Base-by-base conservation (phyloP, 352 stramenopile species). In the Phytophthora sp. region DNA sequence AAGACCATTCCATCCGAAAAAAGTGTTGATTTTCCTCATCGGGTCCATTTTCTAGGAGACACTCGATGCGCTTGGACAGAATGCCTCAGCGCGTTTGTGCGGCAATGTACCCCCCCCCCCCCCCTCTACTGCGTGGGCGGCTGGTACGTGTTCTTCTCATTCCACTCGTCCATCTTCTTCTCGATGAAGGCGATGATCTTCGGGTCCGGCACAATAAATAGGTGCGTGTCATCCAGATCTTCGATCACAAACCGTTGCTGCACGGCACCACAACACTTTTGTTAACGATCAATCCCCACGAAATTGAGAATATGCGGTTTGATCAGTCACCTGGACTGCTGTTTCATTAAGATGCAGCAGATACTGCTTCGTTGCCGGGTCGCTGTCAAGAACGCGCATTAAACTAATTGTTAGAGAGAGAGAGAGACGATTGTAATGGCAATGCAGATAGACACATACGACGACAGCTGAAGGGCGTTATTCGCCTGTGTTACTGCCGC, bases 111-210 rank as follows among this genome's bases (percentile, higher is more conserved):
- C n/a, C n/a, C n/a, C n/a, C n/a, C n/a, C n/a, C 29, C 26, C 45
- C 21, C n/a, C 26, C 15, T 7, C 26, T 77, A 77, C 33, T 72
- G 79, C 4, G 86, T 93, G 15, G 86, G 84, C 24, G 81, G 77
- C 62, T 95, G 86, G 74, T 95, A 95, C 35, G 86, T 95, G 70
- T 95, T 95, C 63, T 85, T 89, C 57, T 95, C 84, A 65, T 95
- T 95, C 86, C 86, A 95, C 62, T 95, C 84, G 73, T 95, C 86
- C 80, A 95, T 92, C 76, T 93, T 95, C 71, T 91, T 90, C 60
- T 95, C 82, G 55, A 95, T 95, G 53, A 93, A 93, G 41, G 72
- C 74, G 54, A 95, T 88, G 45, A 95, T 77, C 57, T 90, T 90
- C 16, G 80, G 81, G 41, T 93, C 82, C 6, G 86, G 86, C 45